Percentiles rank a stretch among this genome's conserved stretches.
phyloP scores from a whole-genome alignment of 805 yeast genomes.

The Lipomyces kockii region DNA sequence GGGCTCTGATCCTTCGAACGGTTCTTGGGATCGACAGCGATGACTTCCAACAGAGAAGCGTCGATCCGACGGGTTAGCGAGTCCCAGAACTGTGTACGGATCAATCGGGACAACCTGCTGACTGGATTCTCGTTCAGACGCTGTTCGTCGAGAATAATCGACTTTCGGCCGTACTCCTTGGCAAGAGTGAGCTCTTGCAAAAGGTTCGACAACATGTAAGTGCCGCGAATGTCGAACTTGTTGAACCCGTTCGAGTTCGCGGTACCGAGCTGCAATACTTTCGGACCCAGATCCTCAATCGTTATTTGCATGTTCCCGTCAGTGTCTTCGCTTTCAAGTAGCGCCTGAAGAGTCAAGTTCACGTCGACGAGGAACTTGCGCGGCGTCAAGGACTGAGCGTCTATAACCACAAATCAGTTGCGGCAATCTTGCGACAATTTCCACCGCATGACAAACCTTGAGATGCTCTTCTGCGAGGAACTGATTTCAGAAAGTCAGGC shows the following conservation, averaged over 20 bases:
- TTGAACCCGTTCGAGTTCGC: slow-evolving; percentile 82
- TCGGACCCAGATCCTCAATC: slow-evolving; percentile 82
- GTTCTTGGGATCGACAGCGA: slow-evolving; percentile 81
- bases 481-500: slow-evolving; percentile 11
- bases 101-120: slow-evolving; percentile 70
- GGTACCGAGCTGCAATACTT: slow-evolving; percentile 78
- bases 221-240: slow-evolving; percentile 76
- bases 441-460: slow-evolving; percentile 26
- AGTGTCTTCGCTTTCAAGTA: slow-evolving; percentile 79
- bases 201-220: slow-evolving; percentile 84
- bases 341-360: slow-evolving; percentile 68
- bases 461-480: slow-evolving; percentile 34
- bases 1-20: slow-evolving; percentile 66
- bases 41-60: slow-evolving; percentile 61
- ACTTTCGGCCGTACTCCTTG: slow-evolving; percentile 74
- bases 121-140: slow-evolving; percentile 89
- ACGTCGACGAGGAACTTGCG: slow-evolving; percentile 76
- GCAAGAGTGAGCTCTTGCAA: slow-evolving; percentile 90
- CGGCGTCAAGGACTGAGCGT: slow-evolving; percentile 36
- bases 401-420: slow-evolving; percentile 14
- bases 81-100: slow-evolving; percentile 79
- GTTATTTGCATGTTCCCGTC: slow-evolving; percentile 84
- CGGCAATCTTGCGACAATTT: not conserved
- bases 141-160: slow-evolving; percentile 79
- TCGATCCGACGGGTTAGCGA: slow-evolving; percentile 73